phyloP scores from a whole-genome alignment of 2,329 filamentous ascomycete genomes.

The Talaromyces sp. region DNA sequence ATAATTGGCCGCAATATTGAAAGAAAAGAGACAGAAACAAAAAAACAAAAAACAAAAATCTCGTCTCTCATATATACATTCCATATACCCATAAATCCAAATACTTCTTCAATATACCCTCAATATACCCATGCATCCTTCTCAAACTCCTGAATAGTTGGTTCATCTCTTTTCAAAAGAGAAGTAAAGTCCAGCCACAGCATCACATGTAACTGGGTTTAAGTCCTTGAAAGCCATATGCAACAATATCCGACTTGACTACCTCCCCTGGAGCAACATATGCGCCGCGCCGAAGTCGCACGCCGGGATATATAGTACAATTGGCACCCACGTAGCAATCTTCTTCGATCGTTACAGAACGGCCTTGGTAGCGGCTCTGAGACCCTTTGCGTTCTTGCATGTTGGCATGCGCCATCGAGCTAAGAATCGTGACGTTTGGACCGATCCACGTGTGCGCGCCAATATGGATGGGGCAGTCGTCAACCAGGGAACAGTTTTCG shows the following conservation, averaged over 20 bases:
- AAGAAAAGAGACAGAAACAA: neutral
- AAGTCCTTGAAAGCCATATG: slow-evolving; percentile 37
- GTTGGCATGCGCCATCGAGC: slow-evolving; percentile 67
- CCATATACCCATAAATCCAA: neutral
- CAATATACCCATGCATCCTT: neutral
- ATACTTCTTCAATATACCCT: neutral
- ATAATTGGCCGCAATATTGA: neutral
- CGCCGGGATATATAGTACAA: slow-evolving; percentile 52
- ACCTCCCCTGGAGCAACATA: slow-evolving; percentile 43
- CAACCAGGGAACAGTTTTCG: slow-evolving; percentile 77
- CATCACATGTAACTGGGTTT: slow-evolving; percentile 38
- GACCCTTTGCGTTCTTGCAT: slow-evolving; percentile 68
- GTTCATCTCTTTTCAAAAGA: neutral
- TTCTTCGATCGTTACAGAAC: slow-evolving; percentile 69
- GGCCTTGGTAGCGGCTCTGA: slow-evolving; percentile 65
- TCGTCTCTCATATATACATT: neutral
- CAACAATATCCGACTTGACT: slow-evolving; percentile 38
- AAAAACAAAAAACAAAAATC: neutral
- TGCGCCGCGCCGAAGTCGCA: slow-evolving; percentile 36
- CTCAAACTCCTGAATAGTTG: neutral
- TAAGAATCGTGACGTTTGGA: slow-evolving; percentile 81
- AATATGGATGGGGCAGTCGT: slow-evolving; percentile 78
- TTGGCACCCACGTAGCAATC: slow-evolving; percentile 63
- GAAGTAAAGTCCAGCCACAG: neutral
- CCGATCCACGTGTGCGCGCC: slow-evolving; percentile 66